A percentile compares a stretch with the other conserved stretches of the same genome.
These are phyloP conservation scores for Mycena amicta DNA, from an alignment of 768 basidiomycete species.

Conservation along the genomic window DNA sequence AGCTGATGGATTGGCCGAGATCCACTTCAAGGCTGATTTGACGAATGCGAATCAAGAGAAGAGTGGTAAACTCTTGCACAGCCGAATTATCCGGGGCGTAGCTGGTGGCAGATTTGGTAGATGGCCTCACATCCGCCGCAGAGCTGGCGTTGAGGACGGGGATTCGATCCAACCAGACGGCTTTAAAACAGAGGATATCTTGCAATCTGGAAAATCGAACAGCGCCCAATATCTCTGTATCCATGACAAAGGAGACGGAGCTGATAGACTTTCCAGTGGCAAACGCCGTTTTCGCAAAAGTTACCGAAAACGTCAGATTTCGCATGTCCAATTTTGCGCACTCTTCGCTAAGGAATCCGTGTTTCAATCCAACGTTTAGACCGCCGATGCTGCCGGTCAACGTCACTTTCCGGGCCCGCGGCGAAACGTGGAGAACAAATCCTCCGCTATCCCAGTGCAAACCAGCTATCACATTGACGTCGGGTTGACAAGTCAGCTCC, in stretches of 20 bases:
- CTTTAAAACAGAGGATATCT: constrained; percentile 93
- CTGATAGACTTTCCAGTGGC: constrained; percentile 39
- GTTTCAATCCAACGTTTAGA: constrained; percentile 77
- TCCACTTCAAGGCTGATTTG: constrained; percentile 76
- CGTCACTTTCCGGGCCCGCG: constrained; percentile 68
- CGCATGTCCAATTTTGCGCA: constrained; percentile 80
- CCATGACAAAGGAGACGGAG: constrained; percentile 74
- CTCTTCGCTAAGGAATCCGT: constrained; percentile 83
- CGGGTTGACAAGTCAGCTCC: constrained; percentile 85
- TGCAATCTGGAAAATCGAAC: constrained; percentile 86
- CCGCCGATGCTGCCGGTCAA: constrained; percentile 84
- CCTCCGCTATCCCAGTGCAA: constrained; percentile 95
- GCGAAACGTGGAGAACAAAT: constrained; percentile 77
- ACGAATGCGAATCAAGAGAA: constrained; percentile 70
- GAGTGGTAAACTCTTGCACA: constrained; percentile 56
- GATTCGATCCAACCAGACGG: constrained; percentile 90
- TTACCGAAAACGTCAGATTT: constrained; percentile 78
- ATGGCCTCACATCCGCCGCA: constrained; percentile 26
- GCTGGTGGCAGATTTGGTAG: constrained; percentile 24
- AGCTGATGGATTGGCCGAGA: constrained; percentile 84
- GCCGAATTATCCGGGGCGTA: constrained; percentile 20
- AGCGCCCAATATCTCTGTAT: constrained; percentile 80
- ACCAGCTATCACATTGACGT: constrained; percentile 89
- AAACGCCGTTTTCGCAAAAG: constrained; percentile 58
- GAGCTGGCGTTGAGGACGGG: constrained; percentile 61